phyloP scores from a whole-genome alignment of 2,329 filamentous ascomycete species.

The Colletotrichum zoysiae region DNA sequence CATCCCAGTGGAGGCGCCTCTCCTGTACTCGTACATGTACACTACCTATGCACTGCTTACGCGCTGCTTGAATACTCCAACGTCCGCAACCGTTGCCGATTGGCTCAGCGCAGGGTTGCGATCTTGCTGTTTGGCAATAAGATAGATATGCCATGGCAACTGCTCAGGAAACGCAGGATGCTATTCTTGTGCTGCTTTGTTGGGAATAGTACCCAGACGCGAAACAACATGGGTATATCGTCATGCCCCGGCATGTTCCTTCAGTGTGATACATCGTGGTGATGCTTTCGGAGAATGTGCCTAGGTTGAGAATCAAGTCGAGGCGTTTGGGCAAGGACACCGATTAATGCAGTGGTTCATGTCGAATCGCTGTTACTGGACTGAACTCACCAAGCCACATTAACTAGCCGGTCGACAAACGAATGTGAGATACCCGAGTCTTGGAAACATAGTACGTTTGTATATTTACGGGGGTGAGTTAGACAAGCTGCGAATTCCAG shows the following conservation, averaged over 20 bases:
- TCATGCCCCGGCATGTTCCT: not conserved
- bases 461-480: not conserved
- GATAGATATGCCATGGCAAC: not conserved
- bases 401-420: not conserved
- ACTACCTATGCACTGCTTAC: not conserved
- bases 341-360: not conserved
- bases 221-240: no score
- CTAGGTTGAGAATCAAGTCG: not conserved
- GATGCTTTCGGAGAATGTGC: constrained; percentile 6
- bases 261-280: not conserved
- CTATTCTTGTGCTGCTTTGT: not conserved
- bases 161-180: not conserved
- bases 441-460: not conserved
- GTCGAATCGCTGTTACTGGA: not conserved
- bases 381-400: not conserved
- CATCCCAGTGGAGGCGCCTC: not conserved
- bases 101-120: not conserved
- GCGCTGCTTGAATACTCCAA: not conserved
- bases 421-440: constrained; percentile 1
- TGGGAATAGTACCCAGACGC: not conserved
- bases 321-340: not conserved
- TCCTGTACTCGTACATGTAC: not conserved
- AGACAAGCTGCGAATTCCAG: constrained; percentile 5
- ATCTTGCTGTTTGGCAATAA: not conserved
- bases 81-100: constrained; percentile 8